Percentiles rank a stretch among this genome's conserved stretches.
phyloP scores from a whole-genome alignment of 305 asterid species.

The Caryopteris hybrid region DNA sequence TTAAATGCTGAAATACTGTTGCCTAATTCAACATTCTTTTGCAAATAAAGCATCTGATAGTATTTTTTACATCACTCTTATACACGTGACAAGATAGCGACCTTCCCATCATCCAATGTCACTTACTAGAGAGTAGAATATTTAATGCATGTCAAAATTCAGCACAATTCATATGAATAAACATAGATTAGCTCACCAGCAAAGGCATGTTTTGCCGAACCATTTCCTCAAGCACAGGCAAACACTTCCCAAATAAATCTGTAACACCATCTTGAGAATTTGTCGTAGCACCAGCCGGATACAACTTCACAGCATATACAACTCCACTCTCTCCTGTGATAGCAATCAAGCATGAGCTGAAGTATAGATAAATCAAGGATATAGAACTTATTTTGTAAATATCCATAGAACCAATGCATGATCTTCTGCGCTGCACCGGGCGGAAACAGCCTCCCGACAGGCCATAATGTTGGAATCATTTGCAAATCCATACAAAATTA shows the following conservation, averaged over 20 bases:
- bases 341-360: slow-evolving; percentile 13
- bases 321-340: too few species aligned
- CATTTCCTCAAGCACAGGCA: slow-evolving; percentile 94
- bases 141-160: background rate
- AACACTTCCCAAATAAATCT: slow-evolving; percentile 83
- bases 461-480: too few species aligned
- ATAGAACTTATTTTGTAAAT: background rate
- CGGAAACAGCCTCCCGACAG: background rate
- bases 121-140: background rate
- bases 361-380: slow-evolving; percentile 4
- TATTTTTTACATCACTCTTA: background rate
- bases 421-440: background rate
- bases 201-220: slow-evolving; percentile 80
- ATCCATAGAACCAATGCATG: background rate
- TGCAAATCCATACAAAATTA: too few species aligned
- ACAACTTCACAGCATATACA: slow-evolving; percentile 60
- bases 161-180: slow-evolving; percentile 9
- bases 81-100: background rate
- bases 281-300: slow-evolving; percentile 98
- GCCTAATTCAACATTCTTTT: background rate
- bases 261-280: slow-evolving; percentile 97
- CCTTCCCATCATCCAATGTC: background rate
- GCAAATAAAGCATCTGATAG: background rate
- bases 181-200: slow-evolving; percentile 63
- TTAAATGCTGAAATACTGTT: background rate